Percentiles rank a stretch among this genome's conserved stretches.
These are phyloP conservation scores for Globisporangium nodosum DNA, from an alignment of 352 stramenopile genomes.

Conservation along the genomic window DNA sequence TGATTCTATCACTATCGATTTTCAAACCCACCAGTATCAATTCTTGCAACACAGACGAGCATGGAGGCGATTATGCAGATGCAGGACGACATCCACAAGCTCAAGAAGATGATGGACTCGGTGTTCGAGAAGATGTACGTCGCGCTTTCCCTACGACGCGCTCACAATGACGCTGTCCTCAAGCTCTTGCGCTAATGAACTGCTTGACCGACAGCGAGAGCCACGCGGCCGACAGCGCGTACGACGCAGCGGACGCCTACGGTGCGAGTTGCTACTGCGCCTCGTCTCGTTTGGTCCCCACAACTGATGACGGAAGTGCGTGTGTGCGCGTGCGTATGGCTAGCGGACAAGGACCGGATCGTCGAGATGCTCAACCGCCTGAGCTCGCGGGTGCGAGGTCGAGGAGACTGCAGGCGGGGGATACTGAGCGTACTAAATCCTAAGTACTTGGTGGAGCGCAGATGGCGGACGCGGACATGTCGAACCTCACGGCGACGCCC, in stretches of 20 bases:
- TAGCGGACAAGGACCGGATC: conserved; percentile 83
- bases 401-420: neutral
- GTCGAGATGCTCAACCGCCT: conserved; percentile 87
- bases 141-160: neutral
- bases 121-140: conserved; percentile 84
- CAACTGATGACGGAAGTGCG: neutral
- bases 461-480: conserved; percentile 86
- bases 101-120: conserved; percentile 89
- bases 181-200: neutral
- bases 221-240: conserved; percentile 48
- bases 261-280: conserved; percentile 20
- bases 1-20: neutral
- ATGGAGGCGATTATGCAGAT: conserved; percentile 91
- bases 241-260: conserved; percentile 76
- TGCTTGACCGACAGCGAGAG: conserved; percentile 27
- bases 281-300: neutral
- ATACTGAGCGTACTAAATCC: neutral
- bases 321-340: neutral
- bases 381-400: conserved; percentile 57
- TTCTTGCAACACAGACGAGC: neutral
- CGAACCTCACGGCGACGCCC: conserved; percentile 74
- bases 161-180: neutral
- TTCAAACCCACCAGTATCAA: neutral
- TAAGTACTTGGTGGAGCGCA: conserved; percentile 15
- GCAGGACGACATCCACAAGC: conserved; percentile 89